Evolutionary conservation across 192 early-diverging fungal species (phyloP).

Genomic region (Backusella tarrabulga): DNA sequence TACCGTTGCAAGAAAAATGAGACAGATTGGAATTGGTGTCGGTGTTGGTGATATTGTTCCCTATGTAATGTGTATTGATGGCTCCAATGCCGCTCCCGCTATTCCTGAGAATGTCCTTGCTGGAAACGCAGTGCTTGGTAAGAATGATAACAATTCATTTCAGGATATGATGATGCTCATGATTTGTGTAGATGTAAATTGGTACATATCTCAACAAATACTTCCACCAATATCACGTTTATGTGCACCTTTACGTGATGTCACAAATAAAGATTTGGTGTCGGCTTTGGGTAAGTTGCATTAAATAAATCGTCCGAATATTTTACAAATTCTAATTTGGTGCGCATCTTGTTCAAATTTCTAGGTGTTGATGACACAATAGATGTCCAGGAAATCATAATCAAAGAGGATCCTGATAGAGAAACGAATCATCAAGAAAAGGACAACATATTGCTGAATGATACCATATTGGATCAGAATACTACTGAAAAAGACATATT

Average conservation of each 20-base stretch:
- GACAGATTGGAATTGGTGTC: conserved; percentile 57
- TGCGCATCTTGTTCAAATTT: too few relatives aligned
- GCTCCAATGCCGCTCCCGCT: conserved; percentile 68
- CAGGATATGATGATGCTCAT: background rate
- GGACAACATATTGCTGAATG: background rate
- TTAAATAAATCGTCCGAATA: background rate
- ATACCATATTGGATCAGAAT: background rate
- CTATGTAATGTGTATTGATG: conserved; percentile 79
- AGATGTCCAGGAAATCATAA: background rate
- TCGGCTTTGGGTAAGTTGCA: background rate
- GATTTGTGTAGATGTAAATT: background rate
- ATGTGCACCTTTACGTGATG: background rate
- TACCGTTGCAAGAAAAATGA: conserved; percentile 84
- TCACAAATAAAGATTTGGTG: background rate
- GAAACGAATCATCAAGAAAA: background rate
- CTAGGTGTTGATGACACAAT: background rate
- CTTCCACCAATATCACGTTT: background rate
- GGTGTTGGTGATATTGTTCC: conserved; percentile 87
- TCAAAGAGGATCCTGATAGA: background rate
- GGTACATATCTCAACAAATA: background rate
- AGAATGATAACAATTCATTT: conserved; percentile 17
- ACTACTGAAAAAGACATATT: background rate
- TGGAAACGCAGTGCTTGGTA: conserved; percentile 41
- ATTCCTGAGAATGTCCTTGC: conserved; percentile 80
- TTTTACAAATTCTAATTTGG: background rate